Base-by-base conservation (phyloP, 2,329 filamentous ascomycete genomes). In the Cytospora mali region DNA sequence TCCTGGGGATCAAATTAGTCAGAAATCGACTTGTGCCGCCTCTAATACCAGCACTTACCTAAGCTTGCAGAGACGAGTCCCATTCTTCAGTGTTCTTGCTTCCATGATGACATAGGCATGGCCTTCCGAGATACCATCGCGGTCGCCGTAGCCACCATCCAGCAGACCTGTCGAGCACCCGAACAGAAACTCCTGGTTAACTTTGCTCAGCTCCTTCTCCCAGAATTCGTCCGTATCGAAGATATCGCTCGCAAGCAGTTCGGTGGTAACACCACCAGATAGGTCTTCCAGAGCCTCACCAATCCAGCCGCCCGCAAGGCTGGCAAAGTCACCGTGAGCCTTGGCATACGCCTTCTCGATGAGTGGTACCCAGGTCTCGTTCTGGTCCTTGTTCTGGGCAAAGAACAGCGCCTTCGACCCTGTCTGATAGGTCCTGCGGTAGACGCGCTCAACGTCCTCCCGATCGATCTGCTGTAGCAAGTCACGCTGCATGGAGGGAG, bases 301-400 rank as follows among this genome's bases (percentile, higher is more conserved):
- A 13, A 79, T 79, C 71, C 88, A 92, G 0, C 91, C 91, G 7
- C 90, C 90, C 48, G 90, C 84, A 35, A 96, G 90, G 1, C 88
- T 83, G 21, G 82, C 84, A 68, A 90, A 96, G 71, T 95, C 91
- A 4, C 90, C 90, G 66, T 93, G 90, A 0, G 89, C 89, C 72
- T 93, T 93, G 21, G 90, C 90, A 69, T 91, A 93, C 1, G 89
- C 89, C 73, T 93, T 93, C 70, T 93, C 90, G 0, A 93, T 81
- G 25, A 93, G 79, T 0, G 90, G 90, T 31, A 93, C 79, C 90
- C 90, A 93, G 0, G 89, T 93, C 73, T 93, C 90, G 69, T 92
- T 91, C 2, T 87, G 85, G 67, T 90, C 84, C 64, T 84, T 83
- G 73, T 89, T 92, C 71, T 91, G 88, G 0, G 88, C 88, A 75